Conservation (phyloP, 495 filamentous ascomycete species). For the Penicillium subrubescens region DNA sequence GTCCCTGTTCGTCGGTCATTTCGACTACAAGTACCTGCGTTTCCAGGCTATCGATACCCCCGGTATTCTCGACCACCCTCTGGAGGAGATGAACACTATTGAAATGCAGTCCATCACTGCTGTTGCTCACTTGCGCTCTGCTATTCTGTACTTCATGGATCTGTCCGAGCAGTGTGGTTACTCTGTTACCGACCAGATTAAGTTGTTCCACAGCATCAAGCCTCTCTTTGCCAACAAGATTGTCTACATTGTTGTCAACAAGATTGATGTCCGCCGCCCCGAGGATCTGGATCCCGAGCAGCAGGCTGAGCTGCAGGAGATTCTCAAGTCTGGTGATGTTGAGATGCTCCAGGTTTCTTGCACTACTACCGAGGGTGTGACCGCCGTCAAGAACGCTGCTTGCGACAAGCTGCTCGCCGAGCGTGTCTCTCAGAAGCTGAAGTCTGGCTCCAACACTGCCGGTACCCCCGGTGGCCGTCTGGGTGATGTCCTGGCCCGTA, state of each 20-base stretch:
- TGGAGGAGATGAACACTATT: conserved; percentile 99
- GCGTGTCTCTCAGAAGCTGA: conserved; percentile 91
- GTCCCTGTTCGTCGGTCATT: conserved; percentile 94
- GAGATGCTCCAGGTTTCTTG: conserved; percentile 91
- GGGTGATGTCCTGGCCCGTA: conserved; percentile 85
- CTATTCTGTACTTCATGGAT: conserved; percentile 98
- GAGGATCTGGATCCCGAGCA: conserved; percentile 85
- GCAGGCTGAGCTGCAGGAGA: conserved; percentile 72
- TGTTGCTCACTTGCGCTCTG: conserved; percentile 91
- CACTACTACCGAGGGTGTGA: conserved; percentile 92
- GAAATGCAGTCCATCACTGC: conserved; percentile 99
- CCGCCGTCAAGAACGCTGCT: conserved; percentile 89
- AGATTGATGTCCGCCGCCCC: conserved; percentile 87
- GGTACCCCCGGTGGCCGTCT: conserved; percentile 75
- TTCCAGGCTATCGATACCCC: conserved; percentile 91
- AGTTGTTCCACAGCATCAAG: conserved; percentile 93
- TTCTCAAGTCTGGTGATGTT: conserved; percentile 83
- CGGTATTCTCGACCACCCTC: conserved; percentile 93
- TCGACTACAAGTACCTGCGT: conserved; percentile 96
- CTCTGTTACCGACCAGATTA: conserved; percentile 85
- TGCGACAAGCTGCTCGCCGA: conserved; percentile 92
- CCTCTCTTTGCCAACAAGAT: conserved; percentile 97
- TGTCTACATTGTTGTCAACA: conserved; percentile 95
- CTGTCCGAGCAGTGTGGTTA: conserved; percentile 97
- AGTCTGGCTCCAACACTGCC: conserved; percentile 75